Evolutionary conservation across 2,329 filamentous ascomycete species (phyloP), one percentile per base, ranked within the genome.

Genomic region (Fusarium concolor): DNA sequence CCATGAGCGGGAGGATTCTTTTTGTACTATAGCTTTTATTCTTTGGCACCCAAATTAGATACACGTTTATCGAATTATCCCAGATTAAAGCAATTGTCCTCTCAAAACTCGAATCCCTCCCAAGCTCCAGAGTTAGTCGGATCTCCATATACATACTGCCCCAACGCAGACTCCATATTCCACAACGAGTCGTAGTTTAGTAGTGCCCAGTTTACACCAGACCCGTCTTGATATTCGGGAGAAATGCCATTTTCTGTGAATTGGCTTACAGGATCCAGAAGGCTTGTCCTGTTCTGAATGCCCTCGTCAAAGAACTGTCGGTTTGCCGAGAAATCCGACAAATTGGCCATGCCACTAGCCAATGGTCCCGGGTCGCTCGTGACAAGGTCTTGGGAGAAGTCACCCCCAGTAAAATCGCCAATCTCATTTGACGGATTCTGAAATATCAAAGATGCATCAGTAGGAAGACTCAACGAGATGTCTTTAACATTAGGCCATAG

Each of bases 111-210:
- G 4, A 67, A 67, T 0, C 43, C 43, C 2, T 67, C 64, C 64
- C 51, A 67, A 3, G 53, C 50, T 20, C 62, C 58, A 1, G 56
- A 31, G 26, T 26, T 26, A 1, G 37, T 51, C 1, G 62, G 51
- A 18, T 67, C 64, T 24, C 64, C 62, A 17, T 67, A 67, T 0
- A 62, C 64, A n/a, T 67, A 67, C 3, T 67, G 62, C 0, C 64
- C 64, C 5, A 67, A 10, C 0, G 62, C 64, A 35, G 64, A 67
- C 20, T 63, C 64, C 64, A 67, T 67, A 3, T 67, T 67, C 64
- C 64, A 67, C 0, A 67, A 1, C 0, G 62, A 67, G n/a, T 67
- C 62, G 6, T 67, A 67, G 9, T 50, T 67, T 4, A 67, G 10
- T 1, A 67, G 6, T 1, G 64, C 52, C 64, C 62, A 67, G 8